Base-by-base conservation (phyloP, 495 filamentous ascomycete genomes). In the Oidiodendron maius region DNA sequence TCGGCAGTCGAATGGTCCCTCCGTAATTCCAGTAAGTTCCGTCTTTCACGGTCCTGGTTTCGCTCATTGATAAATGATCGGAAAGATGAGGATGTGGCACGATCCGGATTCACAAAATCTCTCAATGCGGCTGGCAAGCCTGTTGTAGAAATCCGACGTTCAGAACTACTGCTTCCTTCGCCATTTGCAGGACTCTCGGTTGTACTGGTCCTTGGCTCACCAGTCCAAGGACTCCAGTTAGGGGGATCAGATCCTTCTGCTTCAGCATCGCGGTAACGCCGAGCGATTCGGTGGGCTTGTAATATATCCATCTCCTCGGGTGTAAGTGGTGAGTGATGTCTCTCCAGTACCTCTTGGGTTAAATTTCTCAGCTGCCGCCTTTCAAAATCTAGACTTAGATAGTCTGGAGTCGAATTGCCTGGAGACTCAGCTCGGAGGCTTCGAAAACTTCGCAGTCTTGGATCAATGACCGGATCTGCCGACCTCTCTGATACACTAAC, bases 301-400 rank as follows among this genome's bases (percentile, higher is more conserved):
- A 77, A 51, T 12, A 76, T 70, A 28, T 62, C 62, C 3, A 67
- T 65, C 44, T 78, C 75, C 34, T 75, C 70, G 0, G 64, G 4
- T 2, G 65, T 69, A 17, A 73, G 61, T 1, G 72, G 69, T 15
- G 61, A 24, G 23, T 56, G 53, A 41, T 55, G 46, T 37, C 53
- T 48, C 20, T 60, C 53, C 40, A 58, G 42, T 44, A 61, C 50
- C 10, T 55, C 48, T 9, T 51, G 44, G 18, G 46, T 46, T 10
- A 59, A 24, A 4, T 56, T 46, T 42, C 52, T 40, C 8, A 59
- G 34, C n/a, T 59, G 52, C 22, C 59, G 47, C 13, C 52, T 42
- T 42, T 61, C 59, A 10, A 43, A 16, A 38, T 54, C 59, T 2
- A 55, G n/a, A 11, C 52, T 50, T 16, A 61, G 21, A 12, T 53